These are phyloP conservation scores for Delonix regia DNA, from an alignment of 306 rosid genomes.

Conservation along the genomic window DNA sequence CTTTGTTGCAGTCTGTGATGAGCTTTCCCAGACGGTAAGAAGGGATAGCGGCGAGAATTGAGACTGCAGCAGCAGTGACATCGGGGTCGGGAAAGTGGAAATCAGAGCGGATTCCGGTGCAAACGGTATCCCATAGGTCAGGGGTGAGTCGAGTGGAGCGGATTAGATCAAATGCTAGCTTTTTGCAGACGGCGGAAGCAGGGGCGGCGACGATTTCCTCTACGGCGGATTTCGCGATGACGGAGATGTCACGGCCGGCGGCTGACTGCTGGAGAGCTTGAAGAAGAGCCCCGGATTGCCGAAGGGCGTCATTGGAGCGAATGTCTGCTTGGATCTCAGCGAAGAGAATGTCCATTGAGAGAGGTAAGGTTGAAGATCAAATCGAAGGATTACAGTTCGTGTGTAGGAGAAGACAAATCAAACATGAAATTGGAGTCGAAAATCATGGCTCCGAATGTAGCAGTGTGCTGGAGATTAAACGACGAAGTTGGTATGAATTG, in stretches of 20 bases:
- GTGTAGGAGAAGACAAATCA: neutral
- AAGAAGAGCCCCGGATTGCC: conserved; percentile 93
- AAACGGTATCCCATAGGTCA: conserved; percentile 93
- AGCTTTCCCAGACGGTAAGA: conserved; percentile 77
- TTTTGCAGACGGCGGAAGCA: conserved; percentile 92
- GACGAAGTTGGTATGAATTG: too few relatives aligned
- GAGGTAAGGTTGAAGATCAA: conserved; percentile 32
- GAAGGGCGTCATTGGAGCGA: conserved; percentile 96
- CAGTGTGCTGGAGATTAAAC: too few relatives aligned
- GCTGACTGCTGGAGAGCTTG: conserved; percentile 99
- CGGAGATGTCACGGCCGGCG: conserved; percentile 91
- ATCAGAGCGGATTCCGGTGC: conserved; percentile 79
- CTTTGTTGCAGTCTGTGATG: conserved; percentile 75
- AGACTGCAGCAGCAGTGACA: conserved; percentile 91
- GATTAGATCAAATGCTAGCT: conserved; percentile 91
- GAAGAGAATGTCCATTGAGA: conserved; percentile 82
- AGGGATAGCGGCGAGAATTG: conserved; percentile 94
- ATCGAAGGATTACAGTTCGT: neutral
- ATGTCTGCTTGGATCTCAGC: conserved; percentile 99
- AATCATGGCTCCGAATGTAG: neutral
- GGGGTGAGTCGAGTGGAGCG: conserved; percentile 97
- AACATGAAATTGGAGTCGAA: neutral
- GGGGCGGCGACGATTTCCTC: conserved; percentile 98
- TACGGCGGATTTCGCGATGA: conserved; percentile 88
- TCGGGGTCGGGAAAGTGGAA: conserved; percentile 97